Evolutionary conservation across 768 basidiomycete genomes (phyloP).

Genomic region (Russula olivacea): DNA sequence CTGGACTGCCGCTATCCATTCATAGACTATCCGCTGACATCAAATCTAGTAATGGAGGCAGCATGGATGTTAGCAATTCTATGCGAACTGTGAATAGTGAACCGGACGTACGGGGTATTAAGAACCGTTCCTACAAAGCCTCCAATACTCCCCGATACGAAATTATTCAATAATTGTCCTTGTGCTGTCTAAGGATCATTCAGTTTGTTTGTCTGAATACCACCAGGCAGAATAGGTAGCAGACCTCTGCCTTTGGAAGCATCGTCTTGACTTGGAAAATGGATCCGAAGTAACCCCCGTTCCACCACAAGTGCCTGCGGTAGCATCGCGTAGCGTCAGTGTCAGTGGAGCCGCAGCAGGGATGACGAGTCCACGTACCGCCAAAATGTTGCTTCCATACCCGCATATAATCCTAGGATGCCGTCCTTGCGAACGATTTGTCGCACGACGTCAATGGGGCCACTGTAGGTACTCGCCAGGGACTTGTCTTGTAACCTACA

Average conservation of each 20-base stretch:
- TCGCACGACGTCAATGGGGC: slow-evolving; percentile 86
- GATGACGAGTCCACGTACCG: slow-evolving; percentile 42
- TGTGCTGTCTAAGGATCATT: slow-evolving; percentile 10
- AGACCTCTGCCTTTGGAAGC: slow-evolving; percentile 81
- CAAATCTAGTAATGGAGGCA: slow-evolving; percentile 35
- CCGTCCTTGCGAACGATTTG: slow-evolving; percentile 76
- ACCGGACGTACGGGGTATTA: slow-evolving; percentile 75
- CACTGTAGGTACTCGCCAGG: slow-evolving; percentile 65
- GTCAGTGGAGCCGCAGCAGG: background rate
- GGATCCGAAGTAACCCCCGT: slow-evolving; percentile 92
- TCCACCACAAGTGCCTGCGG: slow-evolving; percentile 80
- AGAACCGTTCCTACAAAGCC: slow-evolving; percentile 84
- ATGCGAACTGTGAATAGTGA: background rate
- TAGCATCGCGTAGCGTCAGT: background rate
- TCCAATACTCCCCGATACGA: slow-evolving; percentile 84
- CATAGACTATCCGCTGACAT: slow-evolving; percentile 32
- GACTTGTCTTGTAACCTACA: slow-evolving; percentile 84
- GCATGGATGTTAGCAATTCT: background rate
- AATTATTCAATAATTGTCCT: slow-evolving; percentile 70
- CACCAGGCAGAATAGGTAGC: slow-evolving; percentile 22
- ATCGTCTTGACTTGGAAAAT: slow-evolving; percentile 80
- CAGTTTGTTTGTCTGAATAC: background rate
- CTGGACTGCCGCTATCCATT: background rate
- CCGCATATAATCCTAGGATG: slow-evolving; percentile 78
- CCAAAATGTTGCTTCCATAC: slow-evolving; percentile 99